Conservation (phyloP, 495 filamentous ascomycete species). For the Neurospora sp. region DNA sequence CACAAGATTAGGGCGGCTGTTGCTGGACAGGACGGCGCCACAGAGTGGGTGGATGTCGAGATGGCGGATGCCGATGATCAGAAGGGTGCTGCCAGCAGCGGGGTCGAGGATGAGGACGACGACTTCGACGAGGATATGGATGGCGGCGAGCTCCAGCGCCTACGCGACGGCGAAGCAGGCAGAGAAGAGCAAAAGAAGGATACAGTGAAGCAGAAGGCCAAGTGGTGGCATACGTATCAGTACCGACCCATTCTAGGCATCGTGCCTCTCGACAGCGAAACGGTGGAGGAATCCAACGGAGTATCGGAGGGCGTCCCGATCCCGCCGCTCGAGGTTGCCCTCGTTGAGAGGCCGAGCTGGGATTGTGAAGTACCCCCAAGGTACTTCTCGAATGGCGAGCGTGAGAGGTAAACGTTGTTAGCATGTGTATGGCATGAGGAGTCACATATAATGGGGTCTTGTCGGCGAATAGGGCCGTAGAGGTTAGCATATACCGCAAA, state of each 20-base stretch:
- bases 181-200: constrained; percentile 10
- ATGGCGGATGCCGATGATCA: constrained; percentile 31
- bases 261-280: constrained; percentile 48
- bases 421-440: neutral
- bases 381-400: constrained; percentile 58
- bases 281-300: constrained; percentile 19
- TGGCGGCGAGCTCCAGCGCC: constrained; percentile 30
- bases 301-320: constrained; percentile 6
- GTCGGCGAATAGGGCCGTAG: neutral
- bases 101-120: constrained; percentile 30
- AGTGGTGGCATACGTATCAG: constrained; percentile 76
- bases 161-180: constrained; percentile 20
- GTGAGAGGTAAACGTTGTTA: constrained; percentile 12
- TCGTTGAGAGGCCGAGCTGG: constrained; percentile 80
- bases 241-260: constrained; percentile 88
- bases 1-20: constrained; percentile 18
- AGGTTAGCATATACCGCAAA: neutral
- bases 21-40: constrained; percentile 34
- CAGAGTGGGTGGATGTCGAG: constrained; percentile 26
- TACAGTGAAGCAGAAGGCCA: constrained; percentile 18
- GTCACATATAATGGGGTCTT: neutral
- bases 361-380: constrained; percentile 70
- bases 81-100: constrained; percentile 26
- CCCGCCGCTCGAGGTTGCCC: constrained; percentile 59
- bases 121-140: constrained; percentile 25